Evolutionary conservation across 208 protist genomes (phyloP).

Genomic region (Phytomonas sp.): DNA sequence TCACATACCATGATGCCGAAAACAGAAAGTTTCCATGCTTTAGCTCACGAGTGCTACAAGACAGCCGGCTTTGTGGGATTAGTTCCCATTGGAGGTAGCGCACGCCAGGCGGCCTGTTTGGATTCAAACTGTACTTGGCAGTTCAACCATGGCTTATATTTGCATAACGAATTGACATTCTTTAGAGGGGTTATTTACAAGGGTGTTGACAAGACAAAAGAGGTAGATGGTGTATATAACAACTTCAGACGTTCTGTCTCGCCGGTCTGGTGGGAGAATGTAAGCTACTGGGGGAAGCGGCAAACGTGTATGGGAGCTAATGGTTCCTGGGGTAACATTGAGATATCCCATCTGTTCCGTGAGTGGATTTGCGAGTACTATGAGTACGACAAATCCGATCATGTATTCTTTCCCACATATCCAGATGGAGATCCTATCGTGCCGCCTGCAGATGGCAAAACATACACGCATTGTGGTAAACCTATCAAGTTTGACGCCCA

Average conservation of each 20-base stretch:
- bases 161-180: conserved; percentile 36
- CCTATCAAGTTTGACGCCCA: conserved; percentile 20
- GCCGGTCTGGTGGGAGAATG: conserved; percentile 30
- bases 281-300: conserved; percentile 37
- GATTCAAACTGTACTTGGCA: conserved; percentile 33
- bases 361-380: conserved; percentile 62
- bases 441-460: conserved; percentile 4
- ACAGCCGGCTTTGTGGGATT: conserved; percentile 14
- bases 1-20: conserved; percentile 61
- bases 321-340: conserved; percentile 38
- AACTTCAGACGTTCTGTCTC: conserved; percentile 19
- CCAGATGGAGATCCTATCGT: conserved; percentile 35
- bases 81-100: conserved; percentile 38
- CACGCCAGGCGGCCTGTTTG: conserved; percentile 32
- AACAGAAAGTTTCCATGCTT: conserved; percentile 20
- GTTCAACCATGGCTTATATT: conserved; percentile 47
- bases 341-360: conserved; percentile 27
- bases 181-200: conserved; percentile 38
- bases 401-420: conserved; percentile 39
- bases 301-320: conserved; percentile 25
- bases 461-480: conserved; percentile 30
- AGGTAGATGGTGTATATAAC: conserved; percentile 18
- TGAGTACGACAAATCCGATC: conserved; percentile 36
- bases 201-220: conserved; percentile 8
- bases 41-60: conserved; percentile 13